Percentiles rank a stretch among this genome's conserved stretches.
Conservation (phyloP, 1,284 basidiomycete species). For the Porogramme epimiltina region DNA sequence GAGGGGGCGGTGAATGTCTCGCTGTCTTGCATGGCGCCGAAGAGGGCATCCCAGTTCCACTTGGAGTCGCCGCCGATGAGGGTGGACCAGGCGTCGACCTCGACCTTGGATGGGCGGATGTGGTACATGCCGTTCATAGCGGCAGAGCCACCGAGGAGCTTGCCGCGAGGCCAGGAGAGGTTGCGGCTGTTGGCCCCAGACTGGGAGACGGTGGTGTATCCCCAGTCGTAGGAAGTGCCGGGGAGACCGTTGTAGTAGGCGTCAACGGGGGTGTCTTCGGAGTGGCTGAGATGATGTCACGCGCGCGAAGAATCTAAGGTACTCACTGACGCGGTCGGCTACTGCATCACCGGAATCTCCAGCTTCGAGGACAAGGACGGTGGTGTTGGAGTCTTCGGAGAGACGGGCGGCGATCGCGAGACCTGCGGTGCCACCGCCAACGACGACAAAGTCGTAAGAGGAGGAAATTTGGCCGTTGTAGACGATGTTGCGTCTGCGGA, state of each 20-base stretch:
- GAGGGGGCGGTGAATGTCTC: slow-evolving; percentile 47
- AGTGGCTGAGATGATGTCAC: background rate
- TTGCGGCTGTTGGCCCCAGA: slow-evolving; percentile 37
- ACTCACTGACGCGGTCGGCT: slow-evolving; percentile 38
- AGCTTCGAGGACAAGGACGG: slow-evolving; percentile 75
- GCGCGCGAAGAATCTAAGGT: background rate
- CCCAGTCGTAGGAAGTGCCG: slow-evolving; percentile 62
- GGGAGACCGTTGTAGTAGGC: slow-evolving; percentile 53
- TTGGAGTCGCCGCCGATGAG: slow-evolving; percentile 38
- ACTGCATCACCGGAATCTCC: slow-evolving; percentile 61
- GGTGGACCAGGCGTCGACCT: slow-evolving; percentile 57
- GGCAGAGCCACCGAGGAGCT: slow-evolving; percentile 72
- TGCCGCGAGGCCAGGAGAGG: slow-evolving; percentile 60
- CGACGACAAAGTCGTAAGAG: slow-evolving; percentile 60
- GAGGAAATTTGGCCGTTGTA: slow-evolving; percentile 37
- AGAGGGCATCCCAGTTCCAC: slow-evolving; percentile 61
- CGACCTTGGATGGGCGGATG: slow-evolving; percentile 51
- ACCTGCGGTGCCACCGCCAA: slow-evolving; percentile 73
- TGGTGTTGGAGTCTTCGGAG: slow-evolving; percentile 67
- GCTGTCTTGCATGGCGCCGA: slow-evolving; percentile 53
- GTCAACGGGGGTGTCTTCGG: slow-evolving; percentile 49
- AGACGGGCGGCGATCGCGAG: slow-evolving; percentile 72
- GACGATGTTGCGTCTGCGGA: slow-evolving; percentile 42
- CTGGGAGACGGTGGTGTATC: slow-evolving; percentile 58
- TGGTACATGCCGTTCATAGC: slow-evolving; percentile 77